Evolutionary conservation across 2,329 filamentous ascomycete species (phyloP), one percentile per base, ranked within the genome.

Genomic region (Macrophomina tecta): DNA sequence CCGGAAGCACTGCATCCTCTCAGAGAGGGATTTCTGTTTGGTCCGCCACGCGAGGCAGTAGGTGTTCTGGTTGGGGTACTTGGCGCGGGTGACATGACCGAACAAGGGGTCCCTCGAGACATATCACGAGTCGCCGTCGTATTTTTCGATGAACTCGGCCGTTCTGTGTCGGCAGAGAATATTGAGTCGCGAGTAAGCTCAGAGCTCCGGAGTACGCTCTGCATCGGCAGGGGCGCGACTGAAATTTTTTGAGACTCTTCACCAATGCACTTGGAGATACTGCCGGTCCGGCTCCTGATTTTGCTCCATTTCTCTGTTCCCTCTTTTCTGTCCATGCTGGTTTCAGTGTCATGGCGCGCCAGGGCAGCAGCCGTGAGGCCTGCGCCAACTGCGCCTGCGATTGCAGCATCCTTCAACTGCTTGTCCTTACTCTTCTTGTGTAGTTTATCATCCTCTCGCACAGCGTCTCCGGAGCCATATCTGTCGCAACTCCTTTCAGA

Each of bases 131-230:
- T 78, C 1, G 81, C 80, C 12, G 89, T 88, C 1, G 85, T 73
- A 60, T 79, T 79, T 86, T 86, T 72, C 85, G 89, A 73, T 4
- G 84, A 90, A 28, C 89, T 88, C 18, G 91, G 90, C 62, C 89
- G 83, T 70, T 92, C 92, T 0, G 91, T 92, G 34, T 91, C 89
- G 36, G 92, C 91, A 5, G 94, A 95, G n/a, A 95, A 80, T 64
- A 98, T 92, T 0, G 94, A 97, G 16, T 91, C 91, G 72, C 94
- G 86, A 0, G 94, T 98, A 65, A 97, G 79, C 62, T 97, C 94
- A 0, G 94, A 97, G 49, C 91, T 88, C 70, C 92, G 91, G 67
- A 97, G 87, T 66, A 92, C 92, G 78, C 94, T 97, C 78, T 91
- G 90, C 69, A 97, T 85, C 2, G 94, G 94, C 90, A 97, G 93